A percentile compares a stretch with the other conserved stretches of the same genome.
These are phyloP conservation scores for Cryptococcus sp. DNA, from an alignment of 1,284 basidiomycete species.

Conservation along the genomic window DNA sequence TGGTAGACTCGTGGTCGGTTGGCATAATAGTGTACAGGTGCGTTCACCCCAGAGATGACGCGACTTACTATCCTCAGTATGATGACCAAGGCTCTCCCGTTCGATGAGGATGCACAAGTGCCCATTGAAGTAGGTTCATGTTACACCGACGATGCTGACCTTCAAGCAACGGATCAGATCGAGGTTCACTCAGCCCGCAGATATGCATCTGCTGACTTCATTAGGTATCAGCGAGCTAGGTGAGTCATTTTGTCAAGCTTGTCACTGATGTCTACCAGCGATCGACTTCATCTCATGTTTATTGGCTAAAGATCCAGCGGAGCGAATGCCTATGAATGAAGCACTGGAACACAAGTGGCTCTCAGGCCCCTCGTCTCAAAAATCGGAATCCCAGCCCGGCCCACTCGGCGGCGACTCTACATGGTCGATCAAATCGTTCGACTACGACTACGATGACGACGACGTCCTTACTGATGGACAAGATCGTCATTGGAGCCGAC, in stretches of 20 bases:
- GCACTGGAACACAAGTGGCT: conserved; percentile 72
- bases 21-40: conserved; percentile 90
- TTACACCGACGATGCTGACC: conserved; percentile 2
- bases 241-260: conserved; percentile 34
- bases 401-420: conserved; percentile 43
- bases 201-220: conserved; percentile 61
- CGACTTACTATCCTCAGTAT: conserved; percentile 36
- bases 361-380: conserved; percentile 31
- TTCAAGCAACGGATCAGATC: conserved; percentile 56
- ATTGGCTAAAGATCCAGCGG: conserved; percentile 59
- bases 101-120: conserved; percentile 53
- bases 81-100: conserved; percentile 52
- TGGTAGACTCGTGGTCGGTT: conserved; percentile 90
- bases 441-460: conserved; percentile 18
- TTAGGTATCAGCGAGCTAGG: conserved; percentile 53
- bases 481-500: conserved; percentile 31
- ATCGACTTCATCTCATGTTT: conserved; percentile 59
- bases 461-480: conserved; percentile 11
- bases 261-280: conserved; percentile 47
- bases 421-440: conserved; percentile 46
- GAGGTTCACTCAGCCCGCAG: conserved; percentile 64
- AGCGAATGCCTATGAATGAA: conserved; percentile 61
- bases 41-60: conserved; percentile 28
- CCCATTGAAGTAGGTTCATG: conserved; percentile 36
- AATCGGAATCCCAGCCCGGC: conserved; percentile 30